phyloP scores from a whole-genome alignment of 2,329 filamentous ascomycete genomes.

The Cordyceps sp. region DNA sequence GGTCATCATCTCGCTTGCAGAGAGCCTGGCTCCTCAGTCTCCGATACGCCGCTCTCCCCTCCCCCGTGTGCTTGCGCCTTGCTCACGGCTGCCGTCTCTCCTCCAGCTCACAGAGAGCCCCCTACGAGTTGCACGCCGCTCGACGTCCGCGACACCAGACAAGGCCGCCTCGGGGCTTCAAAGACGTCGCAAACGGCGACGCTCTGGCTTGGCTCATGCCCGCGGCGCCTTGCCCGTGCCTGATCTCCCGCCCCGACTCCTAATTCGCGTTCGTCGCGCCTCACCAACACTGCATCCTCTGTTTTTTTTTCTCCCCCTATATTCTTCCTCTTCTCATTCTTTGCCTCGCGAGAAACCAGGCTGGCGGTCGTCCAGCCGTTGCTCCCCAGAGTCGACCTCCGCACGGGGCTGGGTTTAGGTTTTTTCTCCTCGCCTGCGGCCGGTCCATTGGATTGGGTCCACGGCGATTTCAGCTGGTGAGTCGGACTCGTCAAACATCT shows the following conservation, averaged over 20 bases:
- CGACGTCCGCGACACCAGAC: constrained; percentile 2
- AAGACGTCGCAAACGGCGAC: constrained; percentile 3
- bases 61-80: constrained; percentile 2
- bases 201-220: constrained; percentile 1
- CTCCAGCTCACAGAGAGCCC: constrained; percentile 2
- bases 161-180: neutral
- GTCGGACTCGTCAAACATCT: no score
- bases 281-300: neutral
- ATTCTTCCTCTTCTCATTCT: neutral
- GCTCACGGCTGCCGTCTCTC: constrained; percentile 4
- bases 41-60: constrained; percentile 19
- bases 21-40: constrained; percentile 29
- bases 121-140: constrained; percentile 1
- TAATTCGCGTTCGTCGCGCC: constrained; percentile 4
- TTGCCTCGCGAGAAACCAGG: neutral
- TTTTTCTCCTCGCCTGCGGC: constrained; percentile 4
- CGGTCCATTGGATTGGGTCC: constrained; percentile 7
- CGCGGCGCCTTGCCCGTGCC: constrained; percentile 1
- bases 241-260: constrained; percentile 2
- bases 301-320: neutral
- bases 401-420: constrained; percentile 8
- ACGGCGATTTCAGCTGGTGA: constrained; percentile 10
- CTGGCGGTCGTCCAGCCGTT: constrained; percentile 2
- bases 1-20: constrained; percentile 36
- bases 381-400: constrained; percentile 10